Evolutionary conservation across 768 basidiomycete species (phyloP).

Genomic region (Tulasnella calospora): DNA sequence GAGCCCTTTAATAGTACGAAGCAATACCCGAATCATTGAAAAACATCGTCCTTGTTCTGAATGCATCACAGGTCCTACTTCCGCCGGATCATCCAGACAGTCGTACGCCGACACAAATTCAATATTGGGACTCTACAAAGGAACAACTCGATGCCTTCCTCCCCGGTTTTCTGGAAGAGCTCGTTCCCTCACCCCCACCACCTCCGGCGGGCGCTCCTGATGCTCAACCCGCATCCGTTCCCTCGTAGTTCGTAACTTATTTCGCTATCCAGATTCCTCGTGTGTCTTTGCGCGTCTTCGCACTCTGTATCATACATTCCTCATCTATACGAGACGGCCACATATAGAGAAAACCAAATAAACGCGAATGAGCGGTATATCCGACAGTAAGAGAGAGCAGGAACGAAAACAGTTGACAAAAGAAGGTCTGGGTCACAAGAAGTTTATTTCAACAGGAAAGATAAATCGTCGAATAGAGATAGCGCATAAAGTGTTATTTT

Average conservation of each 20-base stretch:
- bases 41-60: constrained; percentile 94
- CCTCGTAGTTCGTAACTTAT: not conserved
- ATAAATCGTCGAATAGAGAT: constrained; percentile 8
- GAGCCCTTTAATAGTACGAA: constrained; percentile 60
- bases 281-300: not conserved
- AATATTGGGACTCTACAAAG: constrained; percentile 78
- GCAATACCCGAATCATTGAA: constrained; percentile 95
- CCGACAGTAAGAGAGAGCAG: not conserved
- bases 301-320: constrained; percentile 7
- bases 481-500: constrained; percentile 4
- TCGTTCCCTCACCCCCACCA: constrained; percentile 41
- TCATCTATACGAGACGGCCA: not conserved
- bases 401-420: constrained; percentile 8
- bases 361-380: not conserved
- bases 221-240: constrained; percentile 5
- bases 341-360: constrained; percentile 2
- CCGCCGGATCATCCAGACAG: constrained; percentile 48
- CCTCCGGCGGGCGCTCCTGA: not conserved
- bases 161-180: constrained; percentile 77
- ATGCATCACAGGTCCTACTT: constrained; percentile 76
- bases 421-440: constrained; percentile 9
- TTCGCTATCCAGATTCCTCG: not conserved
- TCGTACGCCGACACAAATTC: constrained; percentile 44
- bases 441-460: constrained; percentile 3
- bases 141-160: constrained; percentile 87